These are phyloP conservation scores for Globisporangium polare DNA, from an alignment of 352 stramenopile genomes.

Conservation along the genomic window DNA sequence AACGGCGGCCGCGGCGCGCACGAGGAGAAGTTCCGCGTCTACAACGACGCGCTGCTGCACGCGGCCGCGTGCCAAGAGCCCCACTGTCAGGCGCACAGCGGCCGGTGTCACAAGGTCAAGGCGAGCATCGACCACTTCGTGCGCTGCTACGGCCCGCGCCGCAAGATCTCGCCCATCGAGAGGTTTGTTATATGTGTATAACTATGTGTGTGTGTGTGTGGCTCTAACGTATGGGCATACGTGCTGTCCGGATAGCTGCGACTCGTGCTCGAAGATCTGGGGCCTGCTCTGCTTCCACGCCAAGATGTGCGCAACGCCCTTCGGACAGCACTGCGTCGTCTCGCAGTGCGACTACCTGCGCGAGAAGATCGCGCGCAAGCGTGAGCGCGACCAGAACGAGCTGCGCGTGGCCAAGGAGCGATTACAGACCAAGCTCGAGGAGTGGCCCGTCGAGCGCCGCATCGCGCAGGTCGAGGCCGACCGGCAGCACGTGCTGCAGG, in stretches of 20 bases:
- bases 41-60: slow-evolving; percentile 80
- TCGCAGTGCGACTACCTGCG: slow-evolving; percentile 85
- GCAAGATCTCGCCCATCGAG: slow-evolving; percentile 68
- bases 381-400: slow-evolving; percentile 53
- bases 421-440: slow-evolving; percentile 46
- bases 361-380: slow-evolving; percentile 80
- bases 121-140: slow-evolving; percentile 88
- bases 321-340: slow-evolving; percentile 60
- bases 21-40: slow-evolving; percentile 83
- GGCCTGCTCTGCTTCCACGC: slow-evolving; percentile 84
- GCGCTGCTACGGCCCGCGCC: slow-evolving; percentile 74
- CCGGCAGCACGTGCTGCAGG: slow-evolving; percentile 64
- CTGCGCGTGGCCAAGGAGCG: slow-evolving; percentile 46
- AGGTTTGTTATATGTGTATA: slow-evolving; percentile 33
- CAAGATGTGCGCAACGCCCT: slow-evolving; percentile 59
- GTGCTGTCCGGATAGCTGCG: slow-evolving; percentile 36
- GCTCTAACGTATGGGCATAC: neutral
- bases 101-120: slow-evolving; percentile 85
- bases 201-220: neutral
- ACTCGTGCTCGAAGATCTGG: slow-evolving; percentile 85
- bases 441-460: slow-evolving; percentile 76
- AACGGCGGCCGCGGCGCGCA: slow-evolving; percentile 29
- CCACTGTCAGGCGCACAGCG: slow-evolving; percentile 55
- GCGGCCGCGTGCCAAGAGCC: slow-evolving; percentile 50
- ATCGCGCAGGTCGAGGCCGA: slow-evolving; percentile 81